Percentiles rank a stretch among this genome's conserved stretches.
These are phyloP conservation scores for Chytridium lagenaria DNA, from an alignment of 371 early-diverging fungal genomes.

Conservation along the genomic window DNA sequence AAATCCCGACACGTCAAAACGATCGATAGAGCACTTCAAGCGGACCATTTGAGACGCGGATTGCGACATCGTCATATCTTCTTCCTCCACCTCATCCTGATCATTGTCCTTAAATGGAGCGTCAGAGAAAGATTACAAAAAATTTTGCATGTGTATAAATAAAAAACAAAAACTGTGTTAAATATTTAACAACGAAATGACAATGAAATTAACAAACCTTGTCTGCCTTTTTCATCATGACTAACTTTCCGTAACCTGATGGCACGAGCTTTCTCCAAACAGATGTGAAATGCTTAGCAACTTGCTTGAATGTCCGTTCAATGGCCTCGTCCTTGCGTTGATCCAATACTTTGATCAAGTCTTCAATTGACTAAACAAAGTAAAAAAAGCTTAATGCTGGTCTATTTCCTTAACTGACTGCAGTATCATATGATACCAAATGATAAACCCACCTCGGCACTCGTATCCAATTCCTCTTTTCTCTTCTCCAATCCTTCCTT, in stretches of 20 bases:
- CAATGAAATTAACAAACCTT: constrained; percentile 51
- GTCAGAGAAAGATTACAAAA: neutral
- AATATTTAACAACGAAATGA: no score
- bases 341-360: constrained; percentile 88
- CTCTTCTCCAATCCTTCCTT: constrained; percentile 80
- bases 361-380: constrained; percentile 70
- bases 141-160: neutral
- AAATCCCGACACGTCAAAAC: constrained; percentile 91
- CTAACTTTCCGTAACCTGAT: constrained; percentile 82
- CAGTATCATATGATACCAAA: neutral
- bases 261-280: constrained; percentile 94
- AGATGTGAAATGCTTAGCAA: constrained; percentile 82
- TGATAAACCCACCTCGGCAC: constrained; percentile 61
- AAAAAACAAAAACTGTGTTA: no score
- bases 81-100: constrained; percentile 38
- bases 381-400: neutral
- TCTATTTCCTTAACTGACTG: neutral
- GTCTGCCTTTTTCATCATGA: constrained; percentile 78
- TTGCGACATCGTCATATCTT: constrained; percentile 27
- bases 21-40: constrained; percentile 67
- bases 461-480: constrained; percentile 85
- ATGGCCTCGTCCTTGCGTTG: constrained; percentile 97
- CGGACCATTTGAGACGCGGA: constrained; percentile 27
- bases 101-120: constrained; percentile 32
- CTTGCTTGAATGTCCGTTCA: constrained; percentile 93